phyloP scores from a whole-genome alignment of 768 basidiomycete genomes.

The Mrakia frigida region DNA sequence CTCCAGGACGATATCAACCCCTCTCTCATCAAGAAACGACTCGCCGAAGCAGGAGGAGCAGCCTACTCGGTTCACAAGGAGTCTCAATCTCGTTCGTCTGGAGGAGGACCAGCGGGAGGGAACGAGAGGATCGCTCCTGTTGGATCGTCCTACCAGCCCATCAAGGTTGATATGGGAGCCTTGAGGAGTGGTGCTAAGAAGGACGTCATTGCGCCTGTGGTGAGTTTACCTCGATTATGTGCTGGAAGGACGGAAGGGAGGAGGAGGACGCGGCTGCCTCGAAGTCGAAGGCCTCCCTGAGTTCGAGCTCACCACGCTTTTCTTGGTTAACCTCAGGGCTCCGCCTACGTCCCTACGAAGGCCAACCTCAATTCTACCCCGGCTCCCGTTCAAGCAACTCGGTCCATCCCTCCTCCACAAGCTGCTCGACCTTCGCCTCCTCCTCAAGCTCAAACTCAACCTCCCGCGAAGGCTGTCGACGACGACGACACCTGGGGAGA shows the following conservation, averaged over 20 bases:
- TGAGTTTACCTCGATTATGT: neutral
- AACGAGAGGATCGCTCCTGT: conserved; percentile 70
- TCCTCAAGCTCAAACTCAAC: conserved; percentile 48
- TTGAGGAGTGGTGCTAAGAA: conserved; percentile 24
- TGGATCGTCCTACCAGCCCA: conserved; percentile 39
- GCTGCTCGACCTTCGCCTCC: conserved; percentile 47
- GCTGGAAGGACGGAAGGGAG: neutral
- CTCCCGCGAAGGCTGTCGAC: conserved; percentile 52
- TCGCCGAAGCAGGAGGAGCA: conserved; percentile 84
- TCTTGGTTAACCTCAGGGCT: conserved; percentile 35
- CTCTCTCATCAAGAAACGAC: conserved; percentile 70
- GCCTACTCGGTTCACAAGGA: conserved; percentile 83
- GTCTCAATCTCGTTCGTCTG: conserved; percentile 50
- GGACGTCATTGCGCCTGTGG: conserved; percentile 20
- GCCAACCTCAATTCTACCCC: conserved; percentile 40
- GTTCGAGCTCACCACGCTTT: neutral
- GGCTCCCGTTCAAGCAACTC: conserved; percentile 37
- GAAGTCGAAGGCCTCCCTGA: no score
- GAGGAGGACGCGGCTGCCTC: neutral
- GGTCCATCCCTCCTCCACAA: conserved; percentile 41
- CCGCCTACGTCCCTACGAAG: conserved; percentile 37
- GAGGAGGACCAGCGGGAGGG: neutral
- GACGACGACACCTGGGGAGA: conserved; percentile 36
- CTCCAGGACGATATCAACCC: conserved; percentile 74
- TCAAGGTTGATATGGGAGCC: conserved; percentile 38